A percentile compares a stretch with the other conserved stretches of the same genome.
Conservation (phyloP, 2,329 filamentous ascomycete species). For the Microcyclosporella mali region DNA sequence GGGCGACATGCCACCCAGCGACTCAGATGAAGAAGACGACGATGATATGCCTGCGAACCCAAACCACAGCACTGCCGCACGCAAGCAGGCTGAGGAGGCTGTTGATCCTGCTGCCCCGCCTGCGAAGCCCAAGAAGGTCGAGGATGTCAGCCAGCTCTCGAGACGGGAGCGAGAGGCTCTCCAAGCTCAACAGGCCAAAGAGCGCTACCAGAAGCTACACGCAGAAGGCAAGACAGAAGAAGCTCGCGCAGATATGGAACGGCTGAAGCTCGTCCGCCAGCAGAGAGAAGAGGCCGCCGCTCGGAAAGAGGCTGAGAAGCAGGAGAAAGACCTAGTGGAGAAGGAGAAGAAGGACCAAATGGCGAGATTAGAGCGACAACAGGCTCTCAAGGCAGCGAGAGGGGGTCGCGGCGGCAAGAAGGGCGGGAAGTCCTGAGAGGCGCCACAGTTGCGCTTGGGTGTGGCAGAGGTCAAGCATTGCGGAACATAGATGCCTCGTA, state of each 20-base stretch:
- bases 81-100: constrained; percentile 60
- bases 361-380: constrained; percentile 44
- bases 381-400: constrained; percentile 34
- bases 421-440: constrained; percentile 34
- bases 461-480: constrained; percentile 1
- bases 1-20: constrained; percentile 72
- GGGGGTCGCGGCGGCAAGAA: constrained; percentile 40
- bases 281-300: constrained; percentile 78
- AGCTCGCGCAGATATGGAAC: constrained; percentile 80
- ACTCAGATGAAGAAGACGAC: constrained; percentile 56
- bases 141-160: constrained; percentile 50
- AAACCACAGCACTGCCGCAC: constrained; percentile 66
- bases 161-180: constrained; percentile 69
- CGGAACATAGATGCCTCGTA: constrained; percentile 13
- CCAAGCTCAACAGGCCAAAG: constrained; percentile 80
- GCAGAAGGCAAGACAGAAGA: constrained; percentile 95
- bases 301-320: constrained; percentile 64
- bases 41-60: constrained; percentile 77
- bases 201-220: constrained; percentile 85
- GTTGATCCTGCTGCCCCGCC: constrained; percentile 41
- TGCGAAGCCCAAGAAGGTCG: constrained; percentile 55
- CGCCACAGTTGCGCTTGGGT: neutral
- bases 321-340: constrained; percentile 50
- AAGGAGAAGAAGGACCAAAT: constrained; percentile 48
- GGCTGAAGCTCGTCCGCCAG: constrained; percentile 75